phyloP scores from a whole-genome alignment of 2,329 filamentous ascomycete genomes.

The Exophiala calicioides region DNA sequence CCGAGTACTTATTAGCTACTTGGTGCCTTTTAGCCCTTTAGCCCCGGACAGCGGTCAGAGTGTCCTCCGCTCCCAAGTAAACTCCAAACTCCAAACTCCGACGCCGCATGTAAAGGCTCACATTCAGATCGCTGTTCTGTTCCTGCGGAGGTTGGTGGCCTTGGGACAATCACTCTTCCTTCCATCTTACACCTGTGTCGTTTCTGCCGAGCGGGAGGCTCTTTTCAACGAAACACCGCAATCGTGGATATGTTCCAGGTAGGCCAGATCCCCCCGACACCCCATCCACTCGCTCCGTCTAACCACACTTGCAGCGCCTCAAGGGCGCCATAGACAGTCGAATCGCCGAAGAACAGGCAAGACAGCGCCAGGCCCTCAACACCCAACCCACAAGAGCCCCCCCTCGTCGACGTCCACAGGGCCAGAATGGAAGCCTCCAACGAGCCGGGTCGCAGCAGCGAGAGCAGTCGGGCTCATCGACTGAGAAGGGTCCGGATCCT shows the following conservation, averaged over 20 bases:
- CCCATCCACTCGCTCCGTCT: not conserved
- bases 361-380: constrained; percentile 58
- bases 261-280: not conserved
- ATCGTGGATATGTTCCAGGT: constrained; percentile 34
- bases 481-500: constrained; percentile 71
- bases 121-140: no score
- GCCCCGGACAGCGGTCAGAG: no score
- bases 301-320: constrained; percentile 60
- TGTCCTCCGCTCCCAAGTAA: no score
- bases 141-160: no score
- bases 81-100: no score
- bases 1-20: no score
- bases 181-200: not conserved
- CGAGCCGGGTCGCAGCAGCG: constrained; percentile 35
- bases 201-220: not conserved
- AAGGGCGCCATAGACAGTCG: constrained; percentile 82
- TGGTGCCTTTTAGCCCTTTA: no score
- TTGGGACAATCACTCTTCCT: not conserved
- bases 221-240: constrained; percentile 16
- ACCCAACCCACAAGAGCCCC: constrained; percentile 50
- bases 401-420: constrained; percentile 35
- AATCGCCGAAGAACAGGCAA: constrained; percentile 88
- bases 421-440: constrained; percentile 34
- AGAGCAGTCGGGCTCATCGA: constrained; percentile 43
- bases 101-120: no score